phyloP scores from a whole-genome alignment of 75 land plant species.

The Pseudotsuga menziesii region DNA sequence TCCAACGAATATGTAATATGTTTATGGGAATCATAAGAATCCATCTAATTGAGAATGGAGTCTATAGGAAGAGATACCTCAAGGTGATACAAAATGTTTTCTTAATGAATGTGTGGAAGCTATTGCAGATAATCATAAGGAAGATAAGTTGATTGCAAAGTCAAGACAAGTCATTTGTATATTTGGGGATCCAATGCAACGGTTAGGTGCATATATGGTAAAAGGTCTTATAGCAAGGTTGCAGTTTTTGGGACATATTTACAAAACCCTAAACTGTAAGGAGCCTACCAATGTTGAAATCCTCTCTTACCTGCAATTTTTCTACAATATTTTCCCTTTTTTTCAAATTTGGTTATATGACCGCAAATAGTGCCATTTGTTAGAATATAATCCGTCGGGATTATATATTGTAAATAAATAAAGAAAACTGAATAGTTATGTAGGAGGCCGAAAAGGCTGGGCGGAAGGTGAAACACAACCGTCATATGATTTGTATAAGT shows the following conservation, averaged over 20 bases:
- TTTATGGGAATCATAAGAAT: not conserved
- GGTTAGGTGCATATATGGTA: constrained; percentile 83
- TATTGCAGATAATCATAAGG: constrained; percentile 46
- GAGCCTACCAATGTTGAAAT: constrained; percentile 40
- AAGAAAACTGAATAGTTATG: too few species aligned
- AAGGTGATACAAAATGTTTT: constrained; percentile 30
- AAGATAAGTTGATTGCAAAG: constrained; percentile 36
- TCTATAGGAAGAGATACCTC: constrained; percentile 4
- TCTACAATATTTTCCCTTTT: constrained; percentile 60
- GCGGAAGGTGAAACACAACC: too few species aligned
- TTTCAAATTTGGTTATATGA: constrained; percentile 65
- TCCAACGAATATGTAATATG: constrained; percentile 38
- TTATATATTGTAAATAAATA: too few species aligned
- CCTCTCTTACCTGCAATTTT: constrained; percentile 49
- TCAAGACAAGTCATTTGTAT: constrained; percentile 53
- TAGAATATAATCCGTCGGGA: too few species aligned
- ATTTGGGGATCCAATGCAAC: constrained; percentile 72
- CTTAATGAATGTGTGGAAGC: constrained; percentile 67
- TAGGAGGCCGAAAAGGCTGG: too few species aligned
- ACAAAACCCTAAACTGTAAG: constrained; percentile 33
- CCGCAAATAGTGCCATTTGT: constrained; percentile 72
- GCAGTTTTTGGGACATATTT: constrained; percentile 36
- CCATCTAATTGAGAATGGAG: constrained; percentile 3
- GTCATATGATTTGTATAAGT: too few species aligned
- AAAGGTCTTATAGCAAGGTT: constrained; percentile 49